Conservation (phyloP, 805 yeast genomes). For the Teunomyces panamensis region DNA sequence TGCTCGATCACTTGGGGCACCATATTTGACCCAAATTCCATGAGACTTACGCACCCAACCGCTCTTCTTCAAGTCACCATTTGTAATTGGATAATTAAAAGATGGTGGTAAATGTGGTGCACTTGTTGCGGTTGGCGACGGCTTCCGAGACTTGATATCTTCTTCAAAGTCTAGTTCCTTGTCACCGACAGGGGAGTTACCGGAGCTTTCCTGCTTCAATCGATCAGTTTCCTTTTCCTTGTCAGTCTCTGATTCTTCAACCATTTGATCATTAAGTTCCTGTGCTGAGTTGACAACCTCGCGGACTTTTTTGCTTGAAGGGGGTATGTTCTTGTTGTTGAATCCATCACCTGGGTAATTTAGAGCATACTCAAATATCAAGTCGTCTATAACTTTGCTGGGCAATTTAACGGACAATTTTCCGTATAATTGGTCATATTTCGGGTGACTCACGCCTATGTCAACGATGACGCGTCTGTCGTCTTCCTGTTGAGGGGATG, state of each 20-base stretch:
- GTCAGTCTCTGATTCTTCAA: conserved; percentile 5
- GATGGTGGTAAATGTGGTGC: neutral
- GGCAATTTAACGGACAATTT: conserved; percentile 22
- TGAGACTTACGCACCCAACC: conserved; percentile 48
- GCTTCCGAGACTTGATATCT: neutral
- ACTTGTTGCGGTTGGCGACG: neutral
- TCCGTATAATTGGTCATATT: conserved; percentile 35
- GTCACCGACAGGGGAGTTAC: conserved; percentile 1
- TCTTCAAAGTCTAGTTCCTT: conserved; percentile 1
- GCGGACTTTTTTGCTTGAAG: neutral
- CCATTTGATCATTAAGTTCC: neutral
- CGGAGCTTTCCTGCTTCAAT: neutral
- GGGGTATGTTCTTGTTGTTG: conserved; percentile 13
- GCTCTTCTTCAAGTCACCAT: conserved; percentile 29
- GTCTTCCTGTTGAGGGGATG: neutral
- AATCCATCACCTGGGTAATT: conserved; percentile 26
- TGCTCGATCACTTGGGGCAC: conserved; percentile 35
- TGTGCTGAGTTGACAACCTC: neutral
- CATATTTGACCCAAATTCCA: conserved; percentile 64
- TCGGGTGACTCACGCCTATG: conserved; percentile 35
- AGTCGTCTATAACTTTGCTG: neutral
- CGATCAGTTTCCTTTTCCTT: conserved; percentile 6
- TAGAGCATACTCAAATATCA: conserved; percentile 16
- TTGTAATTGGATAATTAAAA: conserved; percentile 28
- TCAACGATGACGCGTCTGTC: conserved; percentile 34